Evolutionary conservation across 805 yeast species (phyloP), one percentile per base, ranked within the genome.

Genomic region (Candida yuanshanica): DNA sequence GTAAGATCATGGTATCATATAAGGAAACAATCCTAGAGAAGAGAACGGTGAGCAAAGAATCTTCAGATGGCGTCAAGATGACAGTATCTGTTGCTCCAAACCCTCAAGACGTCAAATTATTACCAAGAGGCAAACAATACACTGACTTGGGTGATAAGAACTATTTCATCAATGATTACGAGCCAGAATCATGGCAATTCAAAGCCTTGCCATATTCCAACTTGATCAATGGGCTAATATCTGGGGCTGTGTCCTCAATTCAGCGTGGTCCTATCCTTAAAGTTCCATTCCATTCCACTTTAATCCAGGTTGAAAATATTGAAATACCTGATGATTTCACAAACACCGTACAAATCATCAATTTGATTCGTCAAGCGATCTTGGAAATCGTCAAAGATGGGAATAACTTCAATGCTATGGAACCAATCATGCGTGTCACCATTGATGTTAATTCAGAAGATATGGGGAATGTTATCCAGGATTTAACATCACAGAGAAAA

Each of bases 1-100:
- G 96, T 35, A 81, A 81, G 39, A 86, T 93, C 17, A 86, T 80
- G 66, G 96, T 93, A 5, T 84, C 97, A 0, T 91, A 85, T 60
- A 88, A 86, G 56, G 99, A 93, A 60, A 75, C 87, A 0, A 51
- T 77, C 20, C 55, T 10, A 22, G 40, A 4, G 21, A 42, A 34
- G 44, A 50, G 39, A 34, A 27, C 32, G 1, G 27, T 44, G 5
- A 41, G 46, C 1, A 45, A 46, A 5, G 54, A 56, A 11, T 39
- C 38, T 5, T 26, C 55, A 47, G 50, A 55, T 37, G 50, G 59
- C 47, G 31, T 37, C 53, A 35, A 61, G 49, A 21, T 61, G 11
- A 37, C 51, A 2, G 31, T 60, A 4, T 57, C 68, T 2, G 58
- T 64, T 46, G 66, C 60, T 37, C 66, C 64, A 5, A 50, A 59